Evolutionary conservation across 2,329 filamentous ascomycete species (phyloP).

Genomic region (Thielaviopsis populi): DNA sequence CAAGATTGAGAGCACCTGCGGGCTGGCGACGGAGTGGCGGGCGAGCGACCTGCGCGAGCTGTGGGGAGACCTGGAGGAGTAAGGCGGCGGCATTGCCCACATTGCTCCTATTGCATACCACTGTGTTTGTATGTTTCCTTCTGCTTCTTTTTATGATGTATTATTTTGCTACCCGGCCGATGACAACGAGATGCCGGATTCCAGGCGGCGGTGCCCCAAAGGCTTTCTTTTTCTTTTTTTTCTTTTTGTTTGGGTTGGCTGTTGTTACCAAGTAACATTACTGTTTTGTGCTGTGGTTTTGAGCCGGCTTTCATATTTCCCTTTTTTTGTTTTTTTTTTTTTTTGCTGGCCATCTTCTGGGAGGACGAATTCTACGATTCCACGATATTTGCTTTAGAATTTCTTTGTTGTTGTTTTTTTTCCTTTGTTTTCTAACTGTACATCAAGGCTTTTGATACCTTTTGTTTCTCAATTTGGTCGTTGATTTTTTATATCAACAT

Average conservation of each 20-base stretch:
- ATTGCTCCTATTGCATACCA: too few species aligned
- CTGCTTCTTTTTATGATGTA: not conserved
- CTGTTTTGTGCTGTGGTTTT: not conserved
- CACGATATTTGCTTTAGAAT: not conserved
- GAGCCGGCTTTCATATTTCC: not conserved
- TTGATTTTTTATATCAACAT: not conserved
- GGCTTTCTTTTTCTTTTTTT: not conserved
- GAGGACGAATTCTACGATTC: not conserved
- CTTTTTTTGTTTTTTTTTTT: not conserved
- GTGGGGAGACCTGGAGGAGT: slow-evolving; percentile 30
- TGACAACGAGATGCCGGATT: not conserved
- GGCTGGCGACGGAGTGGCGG: slow-evolving; percentile 39
- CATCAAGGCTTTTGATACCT: not conserved
- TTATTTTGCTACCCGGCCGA: not conserved
- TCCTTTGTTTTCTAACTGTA: not conserved
- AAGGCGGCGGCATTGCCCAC: slow-evolving; percentile 18
- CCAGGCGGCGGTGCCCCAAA: not conserved
- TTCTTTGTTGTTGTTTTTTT: slow-evolving; percentile 1
- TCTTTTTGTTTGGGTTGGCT: not conserved
- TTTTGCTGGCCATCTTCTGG: not conserved
- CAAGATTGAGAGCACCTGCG: slow-evolving; percentile 36
- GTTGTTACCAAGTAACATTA: not conserved
- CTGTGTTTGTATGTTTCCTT: not conserved
- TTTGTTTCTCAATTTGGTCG: not conserved
- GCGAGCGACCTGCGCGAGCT: slow-evolving; percentile 36